Percentiles rank a stretch among this genome's conserved stretches.
Evolutionary conservation across 192 early-diverging fungal genomes (phyloP).

Genomic region (Coemansia sp.): DNA sequence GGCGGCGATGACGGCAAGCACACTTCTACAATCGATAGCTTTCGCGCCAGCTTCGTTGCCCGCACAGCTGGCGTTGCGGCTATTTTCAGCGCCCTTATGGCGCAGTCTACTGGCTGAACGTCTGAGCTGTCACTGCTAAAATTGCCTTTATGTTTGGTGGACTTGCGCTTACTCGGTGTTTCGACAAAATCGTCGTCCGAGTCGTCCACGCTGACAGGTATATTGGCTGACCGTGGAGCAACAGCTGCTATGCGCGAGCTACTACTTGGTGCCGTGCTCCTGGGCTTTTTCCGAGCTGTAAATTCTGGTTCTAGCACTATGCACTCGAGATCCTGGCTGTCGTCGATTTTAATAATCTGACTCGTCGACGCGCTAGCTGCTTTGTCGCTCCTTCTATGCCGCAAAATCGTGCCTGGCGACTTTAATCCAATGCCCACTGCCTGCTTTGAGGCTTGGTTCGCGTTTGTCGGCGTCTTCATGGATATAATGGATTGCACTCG

Average conservation of each 20-base stretch:
- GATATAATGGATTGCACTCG: slow-evolving; percentile 12
- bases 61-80: not conserved
- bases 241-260: not conserved
- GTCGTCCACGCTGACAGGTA: not conserved
- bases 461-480: not conserved
- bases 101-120: not conserved
- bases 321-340: not conserved
- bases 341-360: slow-evolving; percentile 1
- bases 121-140: not conserved
- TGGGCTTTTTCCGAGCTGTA: not conserved
- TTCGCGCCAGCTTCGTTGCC: not conserved
- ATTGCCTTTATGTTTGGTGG: not conserved
- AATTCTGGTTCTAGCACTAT: not conserved
- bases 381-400: not conserved
- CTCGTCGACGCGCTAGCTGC: not conserved
- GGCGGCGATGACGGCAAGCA: slow-evolving; percentile 40
- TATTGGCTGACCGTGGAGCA: not conserved
- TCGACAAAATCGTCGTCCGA: slow-evolving; percentile 31
- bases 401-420: not conserved
- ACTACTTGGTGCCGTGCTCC: not conserved
- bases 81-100: not conserved
- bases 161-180: not conserved
- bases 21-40: not conserved
- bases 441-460: not conserved
- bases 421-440: not conserved